Evolutionary conservation across 2,329 filamentous ascomycete species (phyloP).

Genomic region (Boeremia lycopersici): DNA sequence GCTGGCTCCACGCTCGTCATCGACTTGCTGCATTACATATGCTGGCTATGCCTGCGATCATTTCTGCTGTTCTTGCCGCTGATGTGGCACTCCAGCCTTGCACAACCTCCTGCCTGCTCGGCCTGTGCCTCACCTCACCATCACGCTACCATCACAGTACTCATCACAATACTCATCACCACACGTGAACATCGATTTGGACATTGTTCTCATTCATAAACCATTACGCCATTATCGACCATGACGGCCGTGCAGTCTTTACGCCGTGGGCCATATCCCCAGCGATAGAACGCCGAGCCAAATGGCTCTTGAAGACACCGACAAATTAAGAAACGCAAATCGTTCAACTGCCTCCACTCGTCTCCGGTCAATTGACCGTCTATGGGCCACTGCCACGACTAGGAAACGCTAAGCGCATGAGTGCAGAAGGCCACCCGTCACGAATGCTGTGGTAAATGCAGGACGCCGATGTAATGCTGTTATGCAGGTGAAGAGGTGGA

Average conservation of each 20-base stretch:
- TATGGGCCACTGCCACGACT: conserved; percentile 22
- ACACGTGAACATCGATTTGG: not conserved
- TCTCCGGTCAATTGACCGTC: conserved; percentile 6
- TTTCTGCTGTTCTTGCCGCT: not conserved
- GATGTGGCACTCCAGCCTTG: too few species aligned
- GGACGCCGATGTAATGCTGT: conserved; percentile 42
- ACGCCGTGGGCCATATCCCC: conserved; percentile 22
- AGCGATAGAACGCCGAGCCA: conserved; percentile 16
- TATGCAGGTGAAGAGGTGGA: conserved; percentile 33
- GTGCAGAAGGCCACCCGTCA: conserved; percentile 23
- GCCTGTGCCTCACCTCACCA: not conserved
- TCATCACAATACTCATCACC: conserved; percentile 14
- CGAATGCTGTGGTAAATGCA: conserved; percentile 19
- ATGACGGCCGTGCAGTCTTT: conserved; percentile 17
- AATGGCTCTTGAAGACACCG: not conserved
- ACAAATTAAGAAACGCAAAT: conserved; percentile 14
- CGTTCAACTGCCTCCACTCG: conserved; percentile 7
- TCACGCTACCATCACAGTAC: conserved; percentile 29
- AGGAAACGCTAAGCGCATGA: conserved; percentile 40
- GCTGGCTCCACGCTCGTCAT: conserved; percentile 22
- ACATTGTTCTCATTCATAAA: conserved; percentile 10
- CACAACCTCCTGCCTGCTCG: not conserved
- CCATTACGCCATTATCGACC: conserved; percentile 18
- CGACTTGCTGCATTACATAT: not conserved
- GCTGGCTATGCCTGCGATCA: not conserved